Evolutionary conservation across 2,329 filamentous ascomycete species (phyloP).

Genomic region (Ophiocordyceps camponoti-rufipedis): DNA sequence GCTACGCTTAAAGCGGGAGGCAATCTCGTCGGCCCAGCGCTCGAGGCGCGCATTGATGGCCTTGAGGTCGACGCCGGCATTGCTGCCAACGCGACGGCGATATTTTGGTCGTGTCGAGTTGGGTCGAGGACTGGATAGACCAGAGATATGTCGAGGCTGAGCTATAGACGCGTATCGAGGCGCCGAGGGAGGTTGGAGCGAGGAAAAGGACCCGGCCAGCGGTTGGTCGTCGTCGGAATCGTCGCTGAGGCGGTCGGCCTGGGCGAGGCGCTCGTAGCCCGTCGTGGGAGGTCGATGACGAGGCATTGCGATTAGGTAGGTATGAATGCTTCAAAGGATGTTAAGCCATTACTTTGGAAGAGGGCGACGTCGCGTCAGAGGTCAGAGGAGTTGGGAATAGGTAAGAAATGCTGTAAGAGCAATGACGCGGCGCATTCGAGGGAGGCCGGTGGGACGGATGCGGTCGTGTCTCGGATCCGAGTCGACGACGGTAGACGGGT

Average conservation of each 20-base stretch:
- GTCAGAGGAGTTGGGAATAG: background rate
- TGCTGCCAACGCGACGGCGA: conserved; percentile 38
- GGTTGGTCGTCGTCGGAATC: conserved; percentile 49
- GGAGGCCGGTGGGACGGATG: background rate
- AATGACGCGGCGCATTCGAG: background rate
- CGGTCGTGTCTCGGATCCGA: background rate
- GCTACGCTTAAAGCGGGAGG: conserved; percentile 83
- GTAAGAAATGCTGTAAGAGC: background rate
- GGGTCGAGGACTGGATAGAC: conserved; percentile 37
- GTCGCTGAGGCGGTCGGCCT: conserved; percentile 60
- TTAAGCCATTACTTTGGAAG: no score
- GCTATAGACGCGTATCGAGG: conserved; percentile 46
- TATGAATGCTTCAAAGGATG: background rate
- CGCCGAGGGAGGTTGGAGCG: conserved; percentile 37
- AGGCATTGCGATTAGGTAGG: conserved; percentile 42
- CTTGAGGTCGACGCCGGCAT: conserved; percentile 89
- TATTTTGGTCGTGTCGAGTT: conserved; percentile 19
- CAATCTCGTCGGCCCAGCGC: conserved; percentile 95
- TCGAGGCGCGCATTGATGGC: conserved; percentile 93
- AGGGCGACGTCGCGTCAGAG: background rate
- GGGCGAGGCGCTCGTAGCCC: conserved; percentile 70
- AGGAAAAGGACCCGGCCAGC: conserved; percentile 27
- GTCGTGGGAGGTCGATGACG: conserved; percentile 53
- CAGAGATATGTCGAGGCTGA: conserved; percentile 41
- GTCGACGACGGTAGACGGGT: background rate